Conservation (phyloP, 176 grass and related monocot species). For the Ensete ventricosum region DNA sequence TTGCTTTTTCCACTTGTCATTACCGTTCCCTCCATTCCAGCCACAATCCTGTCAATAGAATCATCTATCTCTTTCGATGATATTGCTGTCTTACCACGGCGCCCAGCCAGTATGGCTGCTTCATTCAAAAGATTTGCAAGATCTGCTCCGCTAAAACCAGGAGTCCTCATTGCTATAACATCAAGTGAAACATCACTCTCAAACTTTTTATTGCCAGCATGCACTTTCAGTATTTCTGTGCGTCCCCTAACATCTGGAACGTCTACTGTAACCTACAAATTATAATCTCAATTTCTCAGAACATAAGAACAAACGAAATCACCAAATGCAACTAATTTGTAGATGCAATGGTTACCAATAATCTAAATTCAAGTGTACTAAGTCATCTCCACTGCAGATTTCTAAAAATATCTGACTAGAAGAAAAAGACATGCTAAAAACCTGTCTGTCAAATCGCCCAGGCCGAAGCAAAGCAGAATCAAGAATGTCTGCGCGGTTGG, state of each 20-base stretch:
- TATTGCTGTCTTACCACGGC: constrained; percentile 68
- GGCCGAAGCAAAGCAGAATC: constrained; percentile 94
- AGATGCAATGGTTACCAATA: too few species aligned
- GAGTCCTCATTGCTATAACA: constrained; percentile 94
- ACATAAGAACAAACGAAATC: constrained; percentile 4
- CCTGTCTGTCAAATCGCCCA: constrained; percentile 99
- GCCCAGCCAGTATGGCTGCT: constrained; percentile 85
- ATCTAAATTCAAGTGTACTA: too few species aligned
- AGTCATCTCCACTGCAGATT: too few species aligned
- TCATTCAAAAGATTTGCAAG: constrained; percentile 96
- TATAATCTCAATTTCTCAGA: constrained; percentile 7
- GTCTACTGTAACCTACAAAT: constrained; percentile 68
- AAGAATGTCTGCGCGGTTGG: constrained; percentile 91
- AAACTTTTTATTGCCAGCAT: constrained; percentile 88
- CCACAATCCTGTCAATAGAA: constrained; percentile 98
- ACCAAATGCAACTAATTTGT: too few species aligned
- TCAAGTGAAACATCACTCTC: constrained; percentile 94
- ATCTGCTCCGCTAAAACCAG: constrained; percentile 99
- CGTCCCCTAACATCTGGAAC: constrained; percentile 95
- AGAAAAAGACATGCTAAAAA: constrained; percentile 14
- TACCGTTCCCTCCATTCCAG: constrained; percentile 98
- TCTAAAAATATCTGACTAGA: background rate
- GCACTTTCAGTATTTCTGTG: constrained; percentile 96
- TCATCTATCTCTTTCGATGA: constrained; percentile 96
- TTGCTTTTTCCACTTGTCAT: constrained; percentile 99